These are phyloP conservation scores for Candolleomyces aberdarensis DNA, from an alignment of 768 basidiomycete genomes.

Conservation along the genomic window DNA sequence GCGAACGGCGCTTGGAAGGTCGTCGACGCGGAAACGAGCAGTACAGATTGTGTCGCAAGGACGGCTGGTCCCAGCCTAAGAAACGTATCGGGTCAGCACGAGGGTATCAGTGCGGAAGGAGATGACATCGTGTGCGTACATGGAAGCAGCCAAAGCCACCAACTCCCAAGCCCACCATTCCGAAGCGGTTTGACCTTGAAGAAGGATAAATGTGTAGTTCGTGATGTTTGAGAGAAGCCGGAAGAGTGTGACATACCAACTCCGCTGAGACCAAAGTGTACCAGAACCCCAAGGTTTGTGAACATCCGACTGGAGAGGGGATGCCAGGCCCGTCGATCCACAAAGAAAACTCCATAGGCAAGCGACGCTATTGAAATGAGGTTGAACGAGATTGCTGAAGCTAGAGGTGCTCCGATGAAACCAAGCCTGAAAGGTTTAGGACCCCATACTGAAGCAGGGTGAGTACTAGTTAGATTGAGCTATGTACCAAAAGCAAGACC, in stretches of 20 bases:
- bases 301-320: slow-evolving; percentile 66
- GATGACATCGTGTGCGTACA: slow-evolving; percentile 27
- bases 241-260: slow-evolving; percentile 43
- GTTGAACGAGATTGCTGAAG: slow-evolving; percentile 87
- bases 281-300: slow-evolving; percentile 61
- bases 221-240: neutral
- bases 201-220: neutral
- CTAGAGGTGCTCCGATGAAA: slow-evolving; percentile 89
- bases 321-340: slow-evolving; percentile 77
- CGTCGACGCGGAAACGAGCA: slow-evolving; percentile 70
- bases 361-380: slow-evolving; percentile 66
- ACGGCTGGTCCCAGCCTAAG: slow-evolving; percentile 70
- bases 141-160: slow-evolving; percentile 53
- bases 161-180: slow-evolving; percentile 99
- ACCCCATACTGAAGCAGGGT: slow-evolving; percentile 65
- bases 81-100: neutral
- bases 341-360: slow-evolving; percentile 58
- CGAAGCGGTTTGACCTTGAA: slow-evolving; percentile 67
- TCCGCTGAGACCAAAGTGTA: slow-evolving; percentile 79
- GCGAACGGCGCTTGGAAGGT: slow-evolving; percentile 86
- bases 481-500: slow-evolving; percentile 7
- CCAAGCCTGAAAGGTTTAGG: slow-evolving; percentile 76
- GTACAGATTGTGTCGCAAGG: slow-evolving; percentile 86
- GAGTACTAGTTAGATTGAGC: neutral
- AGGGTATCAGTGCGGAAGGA: neutral